Evolutionary conservation across 495 filamentous ascomycete genomes (phyloP).

Genomic region (Podospora didyma): DNA sequence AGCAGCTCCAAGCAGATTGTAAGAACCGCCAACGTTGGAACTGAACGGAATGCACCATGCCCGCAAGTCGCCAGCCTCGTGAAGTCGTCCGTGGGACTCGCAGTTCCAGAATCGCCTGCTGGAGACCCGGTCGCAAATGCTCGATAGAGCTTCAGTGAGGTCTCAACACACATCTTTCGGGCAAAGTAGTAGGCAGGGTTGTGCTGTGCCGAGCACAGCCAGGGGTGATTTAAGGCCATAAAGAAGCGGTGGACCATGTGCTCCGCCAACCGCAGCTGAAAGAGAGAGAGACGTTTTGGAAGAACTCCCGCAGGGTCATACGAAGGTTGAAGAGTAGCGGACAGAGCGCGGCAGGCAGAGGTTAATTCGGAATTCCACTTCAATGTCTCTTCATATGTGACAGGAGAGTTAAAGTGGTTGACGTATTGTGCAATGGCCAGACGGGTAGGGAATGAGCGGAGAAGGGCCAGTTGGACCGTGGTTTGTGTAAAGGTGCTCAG

Average conservation of each 20-base stretch:
- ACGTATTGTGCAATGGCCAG: conserved; percentile 34
- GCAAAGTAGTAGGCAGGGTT: conserved; percentile 45
- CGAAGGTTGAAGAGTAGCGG: conserved; percentile 24
- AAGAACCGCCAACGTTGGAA: conserved; percentile 39
- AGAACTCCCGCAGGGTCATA: conserved; percentile 32
- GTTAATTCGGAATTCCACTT: conserved; percentile 35
- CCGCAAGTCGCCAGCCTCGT: conserved; percentile 39
- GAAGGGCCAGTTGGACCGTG: conserved; percentile 33
- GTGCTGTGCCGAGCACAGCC: conserved; percentile 26
- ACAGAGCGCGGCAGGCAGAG: conserved; percentile 28
- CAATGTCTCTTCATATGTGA: conserved; percentile 35
- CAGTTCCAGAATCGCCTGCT: conserved; percentile 11
- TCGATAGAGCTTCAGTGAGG: conserved; percentile 39
- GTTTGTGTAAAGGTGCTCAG: conserved; percentile 34
- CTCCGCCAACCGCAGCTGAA: conserved; percentile 35
- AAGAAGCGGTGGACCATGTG: conserved; percentile 51
- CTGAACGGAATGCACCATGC: conserved; percentile 44
- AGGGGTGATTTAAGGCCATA: conserved; percentile 44
- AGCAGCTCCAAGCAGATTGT: conserved; percentile 47
- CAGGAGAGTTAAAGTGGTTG: conserved; percentile 28
- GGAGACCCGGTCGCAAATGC: conserved; percentile 23
- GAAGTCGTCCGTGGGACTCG: conserved; percentile 34
- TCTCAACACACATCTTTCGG: conserved; percentile 42
- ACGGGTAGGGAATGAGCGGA: conserved; percentile 31
- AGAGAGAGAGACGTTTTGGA: conserved; percentile 30